Evolutionary conservation across 2,329 filamentous ascomycete species (phyloP).

Genomic region (Lasiodiplodia gonubiensis): DNA sequence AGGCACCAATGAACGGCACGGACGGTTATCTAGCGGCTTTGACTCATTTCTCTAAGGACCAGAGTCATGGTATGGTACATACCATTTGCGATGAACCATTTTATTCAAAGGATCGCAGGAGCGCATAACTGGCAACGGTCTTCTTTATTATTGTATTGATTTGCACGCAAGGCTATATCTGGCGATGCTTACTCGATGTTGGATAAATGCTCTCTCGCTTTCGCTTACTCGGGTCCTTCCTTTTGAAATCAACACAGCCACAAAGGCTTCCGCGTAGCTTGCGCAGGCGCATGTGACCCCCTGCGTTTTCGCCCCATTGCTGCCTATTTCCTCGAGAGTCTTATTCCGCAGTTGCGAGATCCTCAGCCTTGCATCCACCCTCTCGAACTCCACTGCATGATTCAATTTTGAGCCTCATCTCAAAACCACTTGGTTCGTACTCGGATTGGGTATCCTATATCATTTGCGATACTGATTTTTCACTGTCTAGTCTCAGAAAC

Average conservation of each 20-base stretch:
- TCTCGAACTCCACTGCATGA: not conserved
- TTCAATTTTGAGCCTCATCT: not conserved
- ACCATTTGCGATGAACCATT: too few species aligned
- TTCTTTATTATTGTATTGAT: not conserved
- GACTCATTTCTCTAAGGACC: not conserved
- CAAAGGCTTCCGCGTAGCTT: not conserved
- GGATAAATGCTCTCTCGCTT: not conserved
- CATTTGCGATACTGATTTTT: not conserved
- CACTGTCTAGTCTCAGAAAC: not conserved
- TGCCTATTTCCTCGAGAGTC: not conserved
- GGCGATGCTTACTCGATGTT: not conserved
- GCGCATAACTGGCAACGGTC: too few species aligned
- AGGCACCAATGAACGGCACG: not conserved
- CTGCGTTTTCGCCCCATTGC: not conserved
- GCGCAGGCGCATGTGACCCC: not conserved
- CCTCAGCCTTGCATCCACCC: not conserved
- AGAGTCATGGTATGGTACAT: not conserved
- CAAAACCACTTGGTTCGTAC: not conserved
- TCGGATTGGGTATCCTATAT: too few species aligned
- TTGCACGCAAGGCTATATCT: not conserved
- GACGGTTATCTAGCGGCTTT: not conserved
- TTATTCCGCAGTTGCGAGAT: not conserved
- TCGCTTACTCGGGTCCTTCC: not conserved
- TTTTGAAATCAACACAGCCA: not conserved
- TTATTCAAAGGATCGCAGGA: too few species aligned